Base-by-base conservation (phyloP, 768 basidiomycete species). In the Naematelia aurantialba region DNA sequence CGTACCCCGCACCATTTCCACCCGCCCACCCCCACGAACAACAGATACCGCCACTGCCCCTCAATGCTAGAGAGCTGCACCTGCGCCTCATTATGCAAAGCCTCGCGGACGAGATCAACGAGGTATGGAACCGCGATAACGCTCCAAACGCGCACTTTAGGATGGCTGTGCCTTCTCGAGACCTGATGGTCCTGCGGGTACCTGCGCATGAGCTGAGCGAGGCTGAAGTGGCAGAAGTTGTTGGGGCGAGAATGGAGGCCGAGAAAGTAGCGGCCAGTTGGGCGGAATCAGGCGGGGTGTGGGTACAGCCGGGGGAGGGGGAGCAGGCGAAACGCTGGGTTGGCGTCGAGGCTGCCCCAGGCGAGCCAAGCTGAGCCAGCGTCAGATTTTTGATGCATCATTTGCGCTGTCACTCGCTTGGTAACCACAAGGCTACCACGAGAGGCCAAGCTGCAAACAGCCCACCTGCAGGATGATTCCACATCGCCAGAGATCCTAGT, bases 121-220 rank as follows among this genome's bases (percentile, higher is more conserved):
- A 60, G 22, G 47, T 70, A 4, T 76, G 74, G 70, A 51, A 46
- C 5, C 50, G 22, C 22, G 5, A 24, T 34, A 11, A 29, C 24
- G 29, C 22, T 29, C 8, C 17, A 19, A 52, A 11, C 10, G 39
- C 27, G 54, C 12, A 4, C 26, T 11, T 27, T 4, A 48, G 65
- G 27, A 46, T 64, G 30, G 68, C 72, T 12, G 53, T 71, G 3
- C 62, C 75, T 2, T 57, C 72, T 8, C 27, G 75, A 8, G 75
- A 76, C 56, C 67, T 73, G 21, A 76, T 76, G 75, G 62, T 62
- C 12, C 22, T 68, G 10, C 54, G 63, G 3, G 45, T 76, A 25
- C 67, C 71, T 1, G 52, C 62, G 1, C 75, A 76, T 56, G 75
- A 76, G 45, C 52, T 74, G 25, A 60, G 56, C 3, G 50, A 59